Conservation (phyloP, 2,329 filamentous ascomycete genomes). For the Cordyceps tenuipes region DNA sequence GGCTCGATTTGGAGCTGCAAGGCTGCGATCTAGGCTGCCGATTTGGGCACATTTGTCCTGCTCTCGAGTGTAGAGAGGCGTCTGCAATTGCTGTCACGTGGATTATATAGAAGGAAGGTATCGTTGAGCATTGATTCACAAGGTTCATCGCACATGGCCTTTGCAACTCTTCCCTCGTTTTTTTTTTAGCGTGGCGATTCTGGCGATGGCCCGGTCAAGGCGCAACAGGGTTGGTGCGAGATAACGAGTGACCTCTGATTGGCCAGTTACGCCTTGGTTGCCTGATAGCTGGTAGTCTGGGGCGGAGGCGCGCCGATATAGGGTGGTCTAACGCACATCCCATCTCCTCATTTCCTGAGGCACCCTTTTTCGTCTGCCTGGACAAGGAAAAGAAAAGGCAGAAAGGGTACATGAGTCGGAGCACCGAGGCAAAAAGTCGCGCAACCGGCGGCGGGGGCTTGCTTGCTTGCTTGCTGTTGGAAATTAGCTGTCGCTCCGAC, state of each 20-base stretch:
- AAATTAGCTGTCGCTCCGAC: not conserved
- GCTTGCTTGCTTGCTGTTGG: not conserved
- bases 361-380: not conserved
- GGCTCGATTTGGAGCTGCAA: not conserved
- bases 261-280: not conserved
- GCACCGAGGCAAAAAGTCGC: not conserved
- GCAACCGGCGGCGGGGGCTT: not conserved
- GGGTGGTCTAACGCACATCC: not conserved
- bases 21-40: no score
- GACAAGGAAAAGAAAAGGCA: not conserved
- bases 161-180: not conserved
- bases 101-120: not conserved
- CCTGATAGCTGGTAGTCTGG: not conserved
- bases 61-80: not conserved
- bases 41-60: not conserved
- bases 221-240: slow-evolving; percentile 11
- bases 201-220: slow-evolving; percentile 12
- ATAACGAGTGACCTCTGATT: slow-evolving; percentile 9
- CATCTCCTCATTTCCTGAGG: not conserved
- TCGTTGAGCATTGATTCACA: not conserved
- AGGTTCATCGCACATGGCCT: not conserved
- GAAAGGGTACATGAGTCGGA: not conserved
- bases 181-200: not conserved
- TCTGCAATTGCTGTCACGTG: not conserved
- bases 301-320: not conserved